Base-by-base conservation (phyloP, 2,329 filamentous ascomycete species). In the Aspergillus alliaceus region DNA sequence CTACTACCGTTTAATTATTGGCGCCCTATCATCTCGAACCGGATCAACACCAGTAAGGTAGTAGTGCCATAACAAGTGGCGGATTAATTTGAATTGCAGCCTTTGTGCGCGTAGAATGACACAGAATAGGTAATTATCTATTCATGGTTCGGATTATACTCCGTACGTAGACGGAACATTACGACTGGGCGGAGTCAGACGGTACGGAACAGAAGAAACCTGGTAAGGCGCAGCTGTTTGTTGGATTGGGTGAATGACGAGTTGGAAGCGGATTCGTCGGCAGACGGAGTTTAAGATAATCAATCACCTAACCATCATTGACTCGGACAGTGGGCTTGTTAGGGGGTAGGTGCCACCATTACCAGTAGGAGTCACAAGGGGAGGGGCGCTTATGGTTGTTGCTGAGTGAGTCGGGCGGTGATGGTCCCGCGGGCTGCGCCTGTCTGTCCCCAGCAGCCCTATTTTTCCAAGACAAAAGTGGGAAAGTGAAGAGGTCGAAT, bases 141-240 rank as follows among this genome's bases (percentile, higher is more conserved):
- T 55, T 56, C 37, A 56, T 56, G 54, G 49, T 47, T 51, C 49
- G 48, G 54, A 51, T 44, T 48, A 29, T 47, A 52, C 25, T 40
- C 44, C 44, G 24, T 48, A 31, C 27, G 24, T 48, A 31, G 15
- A 42, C 27, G 40, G 54, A 47, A 39, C 46, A 51, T 56, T 56
- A 56, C 54, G 31, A 56, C 54, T 52, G 49, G 54, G 49, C 54
- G 49, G 54, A 52, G 54, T 52, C 31, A 39, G 49, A 48, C 54
- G 49, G 54, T 51, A 52, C 25, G 29, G 25, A 31, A 40, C 5
- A 50, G 34, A 50, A 32, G 48, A 34, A 53, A 53, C 51, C 51
- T 53, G 51, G 51, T 37, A 46, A 53, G 51, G 51, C 51, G 51
- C 51, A 53, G 50, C 51, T 18, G 18, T 39, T n/a, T 46, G 51